Conservation (phyloP, 1,284 basidiomycete species). For the Ganoderma sinense region DNA sequence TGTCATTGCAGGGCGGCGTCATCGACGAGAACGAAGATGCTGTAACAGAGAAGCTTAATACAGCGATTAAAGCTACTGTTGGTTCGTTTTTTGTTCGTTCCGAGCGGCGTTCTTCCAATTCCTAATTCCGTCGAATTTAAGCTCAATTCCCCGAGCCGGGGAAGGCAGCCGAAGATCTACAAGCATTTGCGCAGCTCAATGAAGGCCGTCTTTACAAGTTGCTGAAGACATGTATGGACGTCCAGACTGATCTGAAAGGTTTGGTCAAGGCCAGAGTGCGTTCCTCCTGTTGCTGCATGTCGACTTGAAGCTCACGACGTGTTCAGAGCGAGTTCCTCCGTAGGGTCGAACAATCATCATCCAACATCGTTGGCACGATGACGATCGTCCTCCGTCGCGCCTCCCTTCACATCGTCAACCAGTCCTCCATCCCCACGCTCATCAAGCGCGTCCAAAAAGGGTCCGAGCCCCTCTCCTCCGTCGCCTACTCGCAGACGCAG, state of each 20-base stretch:
- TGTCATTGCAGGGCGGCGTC: slow-evolving; percentile 72
- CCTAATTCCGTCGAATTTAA: slow-evolving; percentile 32
- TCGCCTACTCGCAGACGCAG: slow-evolving; percentile 29
- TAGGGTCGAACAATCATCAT: slow-evolving; percentile 75
- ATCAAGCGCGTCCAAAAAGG: slow-evolving; percentile 69
- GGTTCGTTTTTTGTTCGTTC: slow-evolving; percentile 44
- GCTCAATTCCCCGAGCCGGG: slow-evolving; percentile 72
- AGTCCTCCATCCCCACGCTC: slow-evolving; percentile 85
- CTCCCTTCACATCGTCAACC: slow-evolving; percentile 81
- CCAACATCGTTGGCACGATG: slow-evolving; percentile 75
- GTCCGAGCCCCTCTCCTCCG: slow-evolving; percentile 22
- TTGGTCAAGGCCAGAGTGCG: slow-evolving; percentile 82
- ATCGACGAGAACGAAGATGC: slow-evolving; percentile 81
- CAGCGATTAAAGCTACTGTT: slow-evolving; percentile 65
- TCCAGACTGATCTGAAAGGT: slow-evolving; percentile 83
- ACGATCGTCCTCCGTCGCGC: slow-evolving; percentile 75
- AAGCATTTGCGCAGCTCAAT: slow-evolving; percentile 87
- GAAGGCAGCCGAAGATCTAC: slow-evolving; percentile 82
- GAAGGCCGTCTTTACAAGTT: slow-evolving; percentile 89
- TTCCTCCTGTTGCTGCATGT: slow-evolving; percentile 13
- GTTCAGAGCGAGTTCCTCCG: slow-evolving; percentile 78
- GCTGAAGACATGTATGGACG: slow-evolving; percentile 83
- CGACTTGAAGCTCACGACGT: not conserved
- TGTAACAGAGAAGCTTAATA: slow-evolving; percentile 63
- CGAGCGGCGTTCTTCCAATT: not conserved